Percentiles rank a stretch among this genome's conserved stretches.
phyloP scores from a whole-genome alignment of 148 eudicot species.

The Arctostaphylos glauca region DNA sequence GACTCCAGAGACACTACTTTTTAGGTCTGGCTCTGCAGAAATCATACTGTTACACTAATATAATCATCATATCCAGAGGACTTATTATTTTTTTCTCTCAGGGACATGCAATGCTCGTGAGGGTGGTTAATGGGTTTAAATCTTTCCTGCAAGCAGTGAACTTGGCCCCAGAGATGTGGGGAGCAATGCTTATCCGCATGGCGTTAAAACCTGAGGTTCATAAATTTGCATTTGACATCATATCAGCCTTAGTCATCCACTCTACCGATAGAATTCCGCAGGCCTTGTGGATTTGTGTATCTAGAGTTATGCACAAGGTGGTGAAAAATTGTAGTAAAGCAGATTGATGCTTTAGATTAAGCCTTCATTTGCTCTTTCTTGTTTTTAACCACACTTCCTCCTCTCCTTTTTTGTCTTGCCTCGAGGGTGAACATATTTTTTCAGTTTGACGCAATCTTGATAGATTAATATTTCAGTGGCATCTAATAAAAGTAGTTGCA shows the following conservation, averaged over 20 bases:
- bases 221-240: constrained; percentile 49
- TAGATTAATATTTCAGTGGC: neutral
- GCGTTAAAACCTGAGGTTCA: constrained; percentile 70
- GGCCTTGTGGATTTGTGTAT: constrained; percentile 53
- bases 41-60: neutral
- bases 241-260: constrained; percentile 44
- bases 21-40: neutral
- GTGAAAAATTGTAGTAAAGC: constrained; percentile 13
- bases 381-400: neutral
- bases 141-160: constrained; percentile 63
- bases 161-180: constrained; percentile 82
- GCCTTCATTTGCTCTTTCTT: neutral
- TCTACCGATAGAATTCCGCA: constrained; percentile 54
- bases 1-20: neutral
- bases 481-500: too few species aligned
- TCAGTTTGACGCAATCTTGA: neutral
- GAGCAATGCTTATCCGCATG: constrained; percentile 72
- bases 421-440: neutral
- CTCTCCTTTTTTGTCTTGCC: neutral
- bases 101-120: constrained; percentile 46
- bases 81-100: constrained; percentile 24
- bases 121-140: constrained; percentile 58
- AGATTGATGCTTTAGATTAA: neutral
- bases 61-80: neutral
- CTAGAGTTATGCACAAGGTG: constrained; percentile 51